phyloP scores from a whole-genome alignment of 345 rosid genomes.

The Reutealis trisperma region DNA sequence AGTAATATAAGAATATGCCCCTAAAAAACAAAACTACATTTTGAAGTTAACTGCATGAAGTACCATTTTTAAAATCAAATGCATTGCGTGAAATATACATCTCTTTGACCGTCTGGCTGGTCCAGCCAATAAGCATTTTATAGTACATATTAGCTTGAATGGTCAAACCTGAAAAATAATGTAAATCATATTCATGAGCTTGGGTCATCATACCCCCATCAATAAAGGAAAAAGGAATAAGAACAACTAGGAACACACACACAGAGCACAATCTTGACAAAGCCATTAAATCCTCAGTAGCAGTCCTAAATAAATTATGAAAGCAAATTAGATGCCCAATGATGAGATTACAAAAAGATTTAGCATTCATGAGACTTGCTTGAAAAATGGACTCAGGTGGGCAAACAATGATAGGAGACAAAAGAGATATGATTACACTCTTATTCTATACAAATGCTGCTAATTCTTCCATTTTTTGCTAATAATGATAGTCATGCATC shows the following conservation, averaged over 20 bases:
- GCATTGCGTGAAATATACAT: constrained; percentile 67
- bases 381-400: background rate
- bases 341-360: background rate
- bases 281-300: background rate
- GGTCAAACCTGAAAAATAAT: constrained; percentile 70
- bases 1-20: background rate
- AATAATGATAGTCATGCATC: background rate
- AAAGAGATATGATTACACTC: background rate
- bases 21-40: background rate
- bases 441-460: background rate
- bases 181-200: constrained; percentile 14
- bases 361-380: background rate
- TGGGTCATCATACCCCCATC: background rate
- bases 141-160: constrained; percentile 98
- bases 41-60: background rate
- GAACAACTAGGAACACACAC: background rate
- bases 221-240: background rate
- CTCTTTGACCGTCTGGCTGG: constrained; percentile 89
- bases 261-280: background rate
- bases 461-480: background rate
- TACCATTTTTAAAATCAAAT: constrained; percentile 94
- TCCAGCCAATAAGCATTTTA: constrained; percentile 96
- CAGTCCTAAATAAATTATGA: background rate
- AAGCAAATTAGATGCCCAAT: background rate
- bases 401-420: background rate